These are phyloP conservation scores for Nakaseomyces nivariensis DNA, from an alignment of 1,139 yeast genomes.

Conservation along the genomic window DNA sequence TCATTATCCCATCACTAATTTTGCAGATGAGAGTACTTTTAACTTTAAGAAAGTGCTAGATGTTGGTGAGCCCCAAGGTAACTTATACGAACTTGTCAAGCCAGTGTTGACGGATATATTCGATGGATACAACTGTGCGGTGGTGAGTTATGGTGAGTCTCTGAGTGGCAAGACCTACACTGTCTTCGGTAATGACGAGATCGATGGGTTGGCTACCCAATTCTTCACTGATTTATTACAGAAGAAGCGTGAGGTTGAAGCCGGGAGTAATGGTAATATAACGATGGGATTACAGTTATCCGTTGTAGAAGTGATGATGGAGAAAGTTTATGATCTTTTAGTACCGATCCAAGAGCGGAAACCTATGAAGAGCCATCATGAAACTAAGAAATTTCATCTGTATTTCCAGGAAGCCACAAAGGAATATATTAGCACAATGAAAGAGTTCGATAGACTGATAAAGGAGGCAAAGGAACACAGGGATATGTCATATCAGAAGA, in stretches of 20 bases:
- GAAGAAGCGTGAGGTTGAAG: background rate
- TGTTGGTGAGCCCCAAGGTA: conserved; percentile 41
- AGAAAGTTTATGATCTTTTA: conserved; percentile 57
- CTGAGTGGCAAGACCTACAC: conserved; percentile 84
- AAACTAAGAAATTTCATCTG: conserved; percentile 22
- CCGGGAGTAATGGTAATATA: conserved; percentile 34
- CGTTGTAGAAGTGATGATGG: conserved; percentile 77
- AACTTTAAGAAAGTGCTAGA: conserved; percentile 62
- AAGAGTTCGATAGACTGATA: conserved; percentile 9
- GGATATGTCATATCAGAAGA: conserved; percentile 44
- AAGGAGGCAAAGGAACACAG: conserved; percentile 6
- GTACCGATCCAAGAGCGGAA: conserved; percentile 16
- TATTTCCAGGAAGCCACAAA: conserved; percentile 15
- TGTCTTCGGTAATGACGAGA: conserved; percentile 57
- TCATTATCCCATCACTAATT: conserved; percentile 1
- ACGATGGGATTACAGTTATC: background rate
- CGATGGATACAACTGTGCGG: conserved; percentile 72
- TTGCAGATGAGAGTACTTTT: conserved; percentile 29
- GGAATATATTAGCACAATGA: conserved; percentile 6
- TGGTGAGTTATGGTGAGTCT: conserved; percentile 82
- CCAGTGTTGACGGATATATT: conserved; percentile 31
- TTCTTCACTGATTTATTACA: background rate
- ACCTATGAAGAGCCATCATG: conserved; percentile 10
- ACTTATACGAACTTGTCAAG: conserved; percentile 41
- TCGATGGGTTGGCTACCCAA: conserved; percentile 13